These are phyloP conservation scores for Fomes fomentarius DNA, from an alignment of 1,284 basidiomycete species.

Conservation along the genomic window DNA sequence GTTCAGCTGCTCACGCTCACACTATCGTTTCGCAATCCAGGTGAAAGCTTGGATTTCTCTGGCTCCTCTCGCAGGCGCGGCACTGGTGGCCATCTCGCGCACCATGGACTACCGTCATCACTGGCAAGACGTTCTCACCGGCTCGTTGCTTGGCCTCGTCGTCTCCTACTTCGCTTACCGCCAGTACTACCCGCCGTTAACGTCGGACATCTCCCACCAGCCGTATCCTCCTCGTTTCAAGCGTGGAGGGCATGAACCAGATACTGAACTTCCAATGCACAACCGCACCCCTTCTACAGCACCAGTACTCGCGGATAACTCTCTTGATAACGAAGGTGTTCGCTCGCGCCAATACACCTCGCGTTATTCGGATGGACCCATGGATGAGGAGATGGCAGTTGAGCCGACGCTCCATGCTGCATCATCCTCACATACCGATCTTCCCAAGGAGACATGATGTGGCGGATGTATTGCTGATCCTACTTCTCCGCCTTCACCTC, in stretches of 20 bases:
- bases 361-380: constrained; percentile 15
- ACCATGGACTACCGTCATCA: constrained; percentile 89
- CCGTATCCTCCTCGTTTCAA: constrained; percentile 77
- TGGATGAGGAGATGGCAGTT: constrained; percentile 13
- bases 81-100: constrained; percentile 89
- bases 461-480: no score
- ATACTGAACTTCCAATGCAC: constrained; percentile 50
- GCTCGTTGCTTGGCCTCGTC: constrained; percentile 73
- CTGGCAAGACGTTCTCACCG: constrained; percentile 89
- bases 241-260: constrained; percentile 41
- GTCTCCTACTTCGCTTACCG: constrained; percentile 83
- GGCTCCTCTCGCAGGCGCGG: constrained; percentile 77
- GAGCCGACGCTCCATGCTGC: no score
- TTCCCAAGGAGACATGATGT: no score
- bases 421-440: no score
- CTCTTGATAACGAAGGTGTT: background rate
- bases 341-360: constrained; percentile 2
- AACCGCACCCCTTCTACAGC: constrained; percentile 8
- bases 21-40: constrained; percentile 37
- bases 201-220: constrained; percentile 63
- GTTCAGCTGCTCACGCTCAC: background rate
- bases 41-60: constrained; percentile 86
- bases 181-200: constrained; percentile 75
- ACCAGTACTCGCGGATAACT: constrained; percentile 1
- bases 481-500: no score